Percentiles rank a stretch among this genome's conserved stretches.
These are phyloP conservation scores for Leptomonas pyrrhocoris DNA, from an alignment of 208 protist genomes.

Conservation along the genomic window DNA sequence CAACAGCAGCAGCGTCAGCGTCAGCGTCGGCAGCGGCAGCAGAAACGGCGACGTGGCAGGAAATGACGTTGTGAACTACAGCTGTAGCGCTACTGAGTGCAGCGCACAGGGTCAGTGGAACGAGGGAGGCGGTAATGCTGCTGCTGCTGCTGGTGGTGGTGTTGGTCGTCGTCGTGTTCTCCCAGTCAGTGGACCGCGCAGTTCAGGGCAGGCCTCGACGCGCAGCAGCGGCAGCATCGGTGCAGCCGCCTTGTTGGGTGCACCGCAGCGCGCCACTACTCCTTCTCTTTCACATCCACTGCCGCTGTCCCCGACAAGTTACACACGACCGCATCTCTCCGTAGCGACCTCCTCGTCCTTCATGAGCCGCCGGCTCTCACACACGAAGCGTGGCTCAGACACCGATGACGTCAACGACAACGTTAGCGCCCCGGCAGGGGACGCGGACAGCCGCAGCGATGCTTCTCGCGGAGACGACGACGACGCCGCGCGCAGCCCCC, in stretches of 20 bases:
- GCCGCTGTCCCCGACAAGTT: neutral
- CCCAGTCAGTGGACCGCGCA: neutral
- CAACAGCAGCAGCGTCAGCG: too few relatives aligned
- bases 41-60: neutral
- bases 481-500: too few relatives aligned
- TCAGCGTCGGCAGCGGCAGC: neutral
- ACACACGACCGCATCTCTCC: neutral
- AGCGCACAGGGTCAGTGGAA: too few relatives aligned
- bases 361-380: slow-evolving; percentile 1
- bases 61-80: neutral
- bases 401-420: neutral
- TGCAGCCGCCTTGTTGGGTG: neutral
- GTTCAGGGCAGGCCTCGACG: neutral
- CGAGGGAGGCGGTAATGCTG: too few relatives aligned
- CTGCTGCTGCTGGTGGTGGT: too few relatives aligned
- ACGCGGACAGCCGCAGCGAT: slow-evolving; percentile 10
- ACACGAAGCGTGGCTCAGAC: neutral
- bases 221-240: slow-evolving; percentile 10
- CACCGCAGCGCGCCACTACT: neutral
- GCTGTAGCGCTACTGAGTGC: neutral
- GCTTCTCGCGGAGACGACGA: neutral
- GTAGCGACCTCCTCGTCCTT: neutral
- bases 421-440: neutral
- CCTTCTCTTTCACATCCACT: neutral
- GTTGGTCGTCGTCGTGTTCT: too few relatives aligned